Conservation (phyloP, 129 eudicot genomes). For the Pseudognaphalium luteoalbum region DNA sequence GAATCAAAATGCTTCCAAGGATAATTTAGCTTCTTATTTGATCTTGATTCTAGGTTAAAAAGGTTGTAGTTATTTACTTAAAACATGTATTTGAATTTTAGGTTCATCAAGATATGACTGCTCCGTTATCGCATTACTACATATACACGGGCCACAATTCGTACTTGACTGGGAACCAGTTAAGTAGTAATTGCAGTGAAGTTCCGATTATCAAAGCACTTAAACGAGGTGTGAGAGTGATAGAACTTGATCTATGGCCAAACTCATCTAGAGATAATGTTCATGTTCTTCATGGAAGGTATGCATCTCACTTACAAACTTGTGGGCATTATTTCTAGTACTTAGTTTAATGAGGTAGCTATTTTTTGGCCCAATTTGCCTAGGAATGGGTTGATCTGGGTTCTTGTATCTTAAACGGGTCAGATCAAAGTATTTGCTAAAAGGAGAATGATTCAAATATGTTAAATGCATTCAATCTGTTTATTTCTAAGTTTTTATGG, state of each 20-base stretch:
- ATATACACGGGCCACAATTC: constrained; percentile 81
- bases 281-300: constrained; percentile 71
- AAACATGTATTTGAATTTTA: constrained; percentile 21
- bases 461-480: no score
- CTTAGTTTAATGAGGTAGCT: not conserved
- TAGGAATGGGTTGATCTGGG: not conserved
- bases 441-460: no score
- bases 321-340: not conserved
- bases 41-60: not conserved
- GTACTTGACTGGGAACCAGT: constrained; percentile 67
- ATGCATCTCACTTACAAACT: not conserved
- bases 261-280: constrained; percentile 44
- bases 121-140: constrained; percentile 68
- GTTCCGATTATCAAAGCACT: constrained; percentile 57
- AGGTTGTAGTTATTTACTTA: not conserved
- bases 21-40: not conserved
- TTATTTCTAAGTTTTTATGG: no score
- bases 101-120: constrained; percentile 73
- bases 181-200: constrained; percentile 60
- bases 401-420: no score
- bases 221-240: constrained; percentile 59
- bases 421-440: no score
- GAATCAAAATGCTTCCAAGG: not conserved
- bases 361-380: not conserved
- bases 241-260: constrained; percentile 74